Evolutionary conservation across 345 rosid species (phyloP), one percentile per base, ranked within the genome.

Genomic region (Acer negundo): DNA sequence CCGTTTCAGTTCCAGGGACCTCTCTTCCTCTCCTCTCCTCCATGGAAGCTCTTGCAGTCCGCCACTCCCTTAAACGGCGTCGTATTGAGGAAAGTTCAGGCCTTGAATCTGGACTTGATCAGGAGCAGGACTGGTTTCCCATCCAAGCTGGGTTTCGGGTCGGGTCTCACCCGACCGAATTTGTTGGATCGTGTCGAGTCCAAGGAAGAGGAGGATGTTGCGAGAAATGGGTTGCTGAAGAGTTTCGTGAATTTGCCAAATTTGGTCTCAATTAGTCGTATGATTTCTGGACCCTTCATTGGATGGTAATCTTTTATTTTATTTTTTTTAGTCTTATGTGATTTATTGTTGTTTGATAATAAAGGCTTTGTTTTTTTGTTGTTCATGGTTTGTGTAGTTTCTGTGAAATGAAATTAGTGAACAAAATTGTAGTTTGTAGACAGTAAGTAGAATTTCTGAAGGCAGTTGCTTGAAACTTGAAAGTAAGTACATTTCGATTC

Each of bases 31-130:
- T 85, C 92, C 47, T 84, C 82, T 47, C 93, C 97, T 17, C 98
- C 98, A 13, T 93, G 98, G 98, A 95, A 92, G 83, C 95, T 95
- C 64, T 89, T 81, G 26, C 99, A 91, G 66, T 90, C 96, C 26
- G 87, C 99, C 8, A 90, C 93, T 13, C 99, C 97, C 16, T 86
- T 93, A 12, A 90, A 82, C 62, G 84, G 85, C 56, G 80, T 64
- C 62, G 86, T 87, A 65, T 83, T 88, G 72, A 79, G 85, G 76
- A 87, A 81, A 31, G 94, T 90, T 53, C 86, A 89, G 84, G 89
- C 87, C 26, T 69, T 93, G 75, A 87, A 84, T 67, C 81, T 87
- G 53, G 85, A 84, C 75, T 79, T 85, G 85, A 82, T 87, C 75
- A 85, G 85, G 70, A 77, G 78, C 22, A 77, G 81, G 59, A 62